Percentiles rank a stretch among this genome's conserved stretches.
phyloP scores from a whole-genome alignment of 345 rosid genomes.

The Populus davidiana region DNA sequence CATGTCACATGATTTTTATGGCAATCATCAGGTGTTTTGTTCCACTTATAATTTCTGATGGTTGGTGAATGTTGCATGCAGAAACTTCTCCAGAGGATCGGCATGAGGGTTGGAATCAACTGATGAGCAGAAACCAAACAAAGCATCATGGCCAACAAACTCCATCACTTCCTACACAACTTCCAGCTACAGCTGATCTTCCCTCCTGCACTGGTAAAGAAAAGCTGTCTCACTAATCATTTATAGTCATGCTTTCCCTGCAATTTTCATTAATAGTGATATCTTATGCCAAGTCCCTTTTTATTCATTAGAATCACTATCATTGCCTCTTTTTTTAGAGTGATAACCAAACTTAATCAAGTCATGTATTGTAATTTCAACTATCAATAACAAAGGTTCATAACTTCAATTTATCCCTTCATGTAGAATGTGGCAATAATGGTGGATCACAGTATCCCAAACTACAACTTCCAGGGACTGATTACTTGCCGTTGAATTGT shows the following conservation, averaged over 20 bases:
- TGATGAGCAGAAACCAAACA: conserved; percentile 45
- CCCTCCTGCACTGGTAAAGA: conserved; percentile 81
- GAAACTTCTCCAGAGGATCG: conserved; percentile 53
- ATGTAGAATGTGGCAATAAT: conserved; percentile 52
- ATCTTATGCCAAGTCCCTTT: background rate
- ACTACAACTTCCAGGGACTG: conserved; percentile 64
- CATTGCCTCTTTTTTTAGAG: background rate
- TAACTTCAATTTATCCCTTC: conserved; percentile 15
- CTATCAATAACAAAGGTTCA: background rate
- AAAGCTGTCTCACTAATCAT: background rate
- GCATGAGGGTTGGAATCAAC: conserved; percentile 51
- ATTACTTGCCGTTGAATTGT: conserved; percentile 56
- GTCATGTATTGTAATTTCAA: conserved; percentile 2
- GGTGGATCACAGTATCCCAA: conserved; percentile 68
- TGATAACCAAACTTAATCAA: background rate
- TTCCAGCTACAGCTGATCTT: conserved; percentile 82
- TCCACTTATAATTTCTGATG: conserved; percentile 8
- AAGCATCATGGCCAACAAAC: conserved; percentile 49
- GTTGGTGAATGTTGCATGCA: conserved; percentile 25
- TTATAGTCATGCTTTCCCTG: background rate
- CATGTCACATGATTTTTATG: conserved; percentile 7
- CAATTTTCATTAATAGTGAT: background rate
- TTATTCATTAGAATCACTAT: background rate
- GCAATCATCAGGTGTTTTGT: background rate
- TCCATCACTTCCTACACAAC: conserved; percentile 70